Evolutionary conservation across 164 flowering plant genomes (phyloP), one percentile per base, ranked within the genome.

Genomic region (Euptelea pleiosperma): DNA sequence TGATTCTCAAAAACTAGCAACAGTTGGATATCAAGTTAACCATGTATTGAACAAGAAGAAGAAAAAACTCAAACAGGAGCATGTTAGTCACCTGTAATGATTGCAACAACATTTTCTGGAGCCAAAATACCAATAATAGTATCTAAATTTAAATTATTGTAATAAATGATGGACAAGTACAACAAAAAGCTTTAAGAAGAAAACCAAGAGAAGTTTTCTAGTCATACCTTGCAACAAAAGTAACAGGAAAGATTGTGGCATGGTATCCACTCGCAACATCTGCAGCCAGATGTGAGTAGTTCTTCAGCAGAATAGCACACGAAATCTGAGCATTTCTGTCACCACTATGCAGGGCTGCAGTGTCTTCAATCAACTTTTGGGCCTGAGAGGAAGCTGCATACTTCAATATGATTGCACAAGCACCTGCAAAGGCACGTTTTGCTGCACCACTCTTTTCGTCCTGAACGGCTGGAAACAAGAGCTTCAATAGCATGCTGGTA

Each of bases 371-470:
- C 56, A 88, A 74, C 61, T 82, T 83, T 56, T 93, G 78, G 30
- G 86, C 89, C 72, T 80, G 91, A 52, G 83, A 58, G 8, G 81
- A 75, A 59, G 79, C 49, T 57, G 92, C 79, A 73, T 82, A 67
- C 80, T 88, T 90, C 67, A 93, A 59, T 56, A 81, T 69, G 10
- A 74, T 51, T 30, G 85, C 92, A 78, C 92, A 93, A 57, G 97
- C 91, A 80, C 76, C 84, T 46, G 99, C 87, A 79, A 86, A 93
- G 49, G 97, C 94, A 67, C 95, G 90, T 57, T 90, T 93, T 37
- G 86, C 85, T 1, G 85, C 71, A 59, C 70, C 54, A 73, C 97
- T 90, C 79, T 71, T 86, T 63, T 90, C 99, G 51, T 86, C 95
- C 75, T 69, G 70, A 29, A 81, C 91, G 44, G 78, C 91, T 46